These are phyloP conservation scores for Casuarina equisetifolia DNA, from an alignment of 306 rosid genomes.

Conservation along the genomic window DNA sequence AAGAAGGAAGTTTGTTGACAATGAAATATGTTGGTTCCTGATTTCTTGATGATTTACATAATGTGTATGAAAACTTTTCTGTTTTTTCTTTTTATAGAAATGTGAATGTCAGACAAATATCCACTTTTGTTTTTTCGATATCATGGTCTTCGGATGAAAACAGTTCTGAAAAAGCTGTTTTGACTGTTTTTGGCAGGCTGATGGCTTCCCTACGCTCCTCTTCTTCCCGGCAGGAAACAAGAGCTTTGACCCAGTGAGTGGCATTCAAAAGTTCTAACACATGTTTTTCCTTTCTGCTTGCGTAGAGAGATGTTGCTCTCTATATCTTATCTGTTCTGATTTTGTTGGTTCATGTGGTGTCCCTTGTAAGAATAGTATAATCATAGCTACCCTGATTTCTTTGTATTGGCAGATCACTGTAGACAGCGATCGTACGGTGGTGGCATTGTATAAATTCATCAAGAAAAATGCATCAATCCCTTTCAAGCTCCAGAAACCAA, in stretches of 20 bases:
- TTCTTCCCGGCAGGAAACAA: constrained; percentile 73
- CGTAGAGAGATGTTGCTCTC: background rate
- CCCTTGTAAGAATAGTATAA: background rate
- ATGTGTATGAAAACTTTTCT: background rate
- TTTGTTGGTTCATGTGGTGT: background rate
- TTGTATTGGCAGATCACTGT: constrained; percentile 64
- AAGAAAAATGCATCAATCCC: constrained; percentile 94
- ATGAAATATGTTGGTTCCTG: background rate
- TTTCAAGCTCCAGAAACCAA: constrained; percentile 92
- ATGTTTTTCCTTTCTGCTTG: background rate
- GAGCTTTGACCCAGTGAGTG: constrained; percentile 67
- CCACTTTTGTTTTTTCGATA: background rate
- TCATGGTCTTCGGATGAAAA: background rate
- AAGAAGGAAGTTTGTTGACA: too few relatives aligned
- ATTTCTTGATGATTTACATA: background rate
- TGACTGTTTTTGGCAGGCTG: constrained; percentile 41
- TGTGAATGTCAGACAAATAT: background rate
- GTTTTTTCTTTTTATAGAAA: background rate
- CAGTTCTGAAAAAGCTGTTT: background rate
- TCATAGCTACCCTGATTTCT: constrained; percentile 18
- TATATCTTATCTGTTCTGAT: background rate
- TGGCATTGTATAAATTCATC: constrained; percentile 90
- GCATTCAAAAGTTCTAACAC: background rate
- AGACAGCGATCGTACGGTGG: constrained; percentile 87
- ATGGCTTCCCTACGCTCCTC: constrained; percentile 62